A percentile compares a stretch with the other conserved stretches of the same genome.
These are phyloP conservation scores for Moesziomyces aphidis DNA, from an alignment of 1,284 basidiomycete genomes.

Conservation along the genomic window DNA sequence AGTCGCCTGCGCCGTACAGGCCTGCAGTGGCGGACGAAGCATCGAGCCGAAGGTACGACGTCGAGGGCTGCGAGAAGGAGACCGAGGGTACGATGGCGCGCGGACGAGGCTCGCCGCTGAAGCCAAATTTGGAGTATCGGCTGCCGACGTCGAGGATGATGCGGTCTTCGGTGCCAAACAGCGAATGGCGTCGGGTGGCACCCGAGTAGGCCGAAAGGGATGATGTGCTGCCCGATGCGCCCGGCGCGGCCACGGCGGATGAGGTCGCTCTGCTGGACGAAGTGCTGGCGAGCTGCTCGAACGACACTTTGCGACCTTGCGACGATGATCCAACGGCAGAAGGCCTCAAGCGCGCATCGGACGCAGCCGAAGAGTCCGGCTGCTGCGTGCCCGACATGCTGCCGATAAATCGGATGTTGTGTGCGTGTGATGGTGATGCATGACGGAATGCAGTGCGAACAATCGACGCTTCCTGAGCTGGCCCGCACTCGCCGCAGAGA, in stretches of 20 bases:
- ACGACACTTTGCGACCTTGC: constrained; percentile 35
- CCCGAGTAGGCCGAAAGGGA: constrained; percentile 27
- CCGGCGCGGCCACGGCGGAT: constrained; percentile 1
- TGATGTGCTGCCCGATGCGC: constrained; percentile 8
- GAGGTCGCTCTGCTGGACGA: not conserved
- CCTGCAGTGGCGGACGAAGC: not conserved
- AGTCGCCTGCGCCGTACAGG: constrained; percentile 23
- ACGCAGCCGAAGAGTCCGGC: not conserved
- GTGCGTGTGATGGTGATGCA: not conserved
- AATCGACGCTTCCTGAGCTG: too few species aligned
- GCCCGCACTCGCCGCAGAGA: constrained; percentile 11
- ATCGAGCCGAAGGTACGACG: constrained; percentile 30
- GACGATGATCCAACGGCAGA: constrained; percentile 5
- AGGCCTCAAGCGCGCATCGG: constrained; percentile 1
- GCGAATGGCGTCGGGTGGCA: constrained; percentile 46
- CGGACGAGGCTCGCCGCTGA: constrained; percentile 61
- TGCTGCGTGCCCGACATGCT: constrained; percentile 15
- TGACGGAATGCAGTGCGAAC: not conserved
- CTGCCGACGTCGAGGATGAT: constrained; percentile 63
- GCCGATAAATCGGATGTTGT: not conserved
- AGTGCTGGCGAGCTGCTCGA: constrained; percentile 14
- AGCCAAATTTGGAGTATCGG: constrained; percentile 58
- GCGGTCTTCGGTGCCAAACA: constrained; percentile 57
- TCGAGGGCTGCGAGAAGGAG: constrained; percentile 44
- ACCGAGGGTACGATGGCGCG: constrained; percentile 67